Percentiles rank a stretch among this genome's conserved stretches.
These are phyloP conservation scores for Lactarius sp. DNA, from an alignment of 768 basidiomycete genomes.

Conservation along the genomic window DNA sequence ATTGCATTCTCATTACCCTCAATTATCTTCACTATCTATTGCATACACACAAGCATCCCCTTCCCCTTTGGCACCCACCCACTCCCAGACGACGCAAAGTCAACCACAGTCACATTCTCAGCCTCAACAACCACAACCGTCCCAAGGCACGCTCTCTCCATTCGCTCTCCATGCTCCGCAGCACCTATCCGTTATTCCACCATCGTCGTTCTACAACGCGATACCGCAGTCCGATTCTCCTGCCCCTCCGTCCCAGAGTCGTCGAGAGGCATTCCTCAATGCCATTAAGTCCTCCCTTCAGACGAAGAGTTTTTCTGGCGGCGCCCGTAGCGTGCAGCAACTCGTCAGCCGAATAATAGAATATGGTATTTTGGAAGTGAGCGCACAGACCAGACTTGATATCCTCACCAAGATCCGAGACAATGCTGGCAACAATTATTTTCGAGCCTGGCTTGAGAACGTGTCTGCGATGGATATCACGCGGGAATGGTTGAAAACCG, in stretches of 20 bases:
- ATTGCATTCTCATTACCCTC: slow-evolving; percentile 37
- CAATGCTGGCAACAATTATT: slow-evolving; percentile 81
- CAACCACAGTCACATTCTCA: slow-evolving; percentile 30
- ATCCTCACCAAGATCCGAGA: slow-evolving; percentile 79
- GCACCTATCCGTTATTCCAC: slow-evolving; percentile 27
- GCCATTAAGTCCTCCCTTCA: slow-evolving; percentile 54
- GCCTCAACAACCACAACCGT: slow-evolving; percentile 28
- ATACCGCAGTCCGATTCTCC: slow-evolving; percentile 33
- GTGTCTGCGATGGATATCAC: slow-evolving; percentile 68
- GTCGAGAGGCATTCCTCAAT: slow-evolving; percentile 48
- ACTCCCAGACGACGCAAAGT: slow-evolving; percentile 18
- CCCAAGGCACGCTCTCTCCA: slow-evolving; percentile 55
- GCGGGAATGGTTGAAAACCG: slow-evolving; percentile 77
- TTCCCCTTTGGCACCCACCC: slow-evolving; percentile 17
- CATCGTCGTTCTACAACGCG: slow-evolving; percentile 39
- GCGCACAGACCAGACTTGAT: slow-evolving; percentile 60
- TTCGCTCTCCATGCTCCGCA: slow-evolving; percentile 60
- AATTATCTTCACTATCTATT: slow-evolving; percentile 33
- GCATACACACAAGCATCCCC: slow-evolving; percentile 25
- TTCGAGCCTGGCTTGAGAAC: slow-evolving; percentile 82
- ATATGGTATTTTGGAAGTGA: slow-evolving; percentile 60
- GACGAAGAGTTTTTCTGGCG: slow-evolving; percentile 55
- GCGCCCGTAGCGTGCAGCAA: slow-evolving; percentile 59
- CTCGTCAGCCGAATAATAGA: slow-evolving; percentile 55
- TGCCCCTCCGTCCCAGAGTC: slow-evolving; percentile 40